A percentile compares a stretch with the other conserved stretches of the same genome.
phyloP scores from a whole-genome alignment of 768 basidiomycete genomes.

The Amanita inopinata region DNA sequence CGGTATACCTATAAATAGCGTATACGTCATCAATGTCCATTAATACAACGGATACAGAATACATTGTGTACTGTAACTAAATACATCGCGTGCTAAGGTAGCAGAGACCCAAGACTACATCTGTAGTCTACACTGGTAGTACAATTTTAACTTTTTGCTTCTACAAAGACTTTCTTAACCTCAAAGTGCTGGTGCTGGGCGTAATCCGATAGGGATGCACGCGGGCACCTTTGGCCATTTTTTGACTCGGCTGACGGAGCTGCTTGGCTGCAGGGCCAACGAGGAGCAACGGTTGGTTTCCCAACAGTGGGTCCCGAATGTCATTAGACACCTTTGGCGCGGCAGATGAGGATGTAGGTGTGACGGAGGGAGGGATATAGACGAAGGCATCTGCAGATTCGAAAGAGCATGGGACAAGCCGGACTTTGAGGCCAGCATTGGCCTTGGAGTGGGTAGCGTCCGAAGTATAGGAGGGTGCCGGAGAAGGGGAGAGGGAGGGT shows the following conservation, averaged over 20 bases:
- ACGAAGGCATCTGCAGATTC: conserved; percentile 46
- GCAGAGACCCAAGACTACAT: too few relatives aligned
- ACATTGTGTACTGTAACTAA: too few relatives aligned
- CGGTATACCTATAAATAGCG: too few relatives aligned
- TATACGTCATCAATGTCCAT: too few relatives aligned
- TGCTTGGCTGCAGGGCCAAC: conserved; percentile 38
- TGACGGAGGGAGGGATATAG: conserved; percentile 31
- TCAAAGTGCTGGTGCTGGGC: conserved; percentile 3
- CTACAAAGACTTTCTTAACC: too few relatives aligned
- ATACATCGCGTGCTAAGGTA: too few relatives aligned
- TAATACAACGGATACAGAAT: too few relatives aligned
- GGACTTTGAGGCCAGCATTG: conserved; percentile 18
- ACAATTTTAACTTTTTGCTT: neutral
- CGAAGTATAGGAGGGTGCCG: too few relatives aligned
- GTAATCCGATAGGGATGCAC: conserved; percentile 41
- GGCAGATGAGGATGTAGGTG: neutral
- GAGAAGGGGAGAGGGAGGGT: conserved; percentile 12
- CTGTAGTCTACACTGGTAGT: neutral
- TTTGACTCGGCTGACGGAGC: conserved; percentile 32
- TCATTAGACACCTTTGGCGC: conserved; percentile 15
- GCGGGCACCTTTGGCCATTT: conserved; percentile 35
- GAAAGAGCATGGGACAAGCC: conserved; percentile 40
- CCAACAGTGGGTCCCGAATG: conserved; percentile 14
- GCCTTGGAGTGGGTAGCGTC: conserved; percentile 11
- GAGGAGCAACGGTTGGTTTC: conserved; percentile 29